Evolutionary conservation across 164 flowering plant genomes (phyloP).

Genomic region (Aristolochia fimbriata): DNA sequence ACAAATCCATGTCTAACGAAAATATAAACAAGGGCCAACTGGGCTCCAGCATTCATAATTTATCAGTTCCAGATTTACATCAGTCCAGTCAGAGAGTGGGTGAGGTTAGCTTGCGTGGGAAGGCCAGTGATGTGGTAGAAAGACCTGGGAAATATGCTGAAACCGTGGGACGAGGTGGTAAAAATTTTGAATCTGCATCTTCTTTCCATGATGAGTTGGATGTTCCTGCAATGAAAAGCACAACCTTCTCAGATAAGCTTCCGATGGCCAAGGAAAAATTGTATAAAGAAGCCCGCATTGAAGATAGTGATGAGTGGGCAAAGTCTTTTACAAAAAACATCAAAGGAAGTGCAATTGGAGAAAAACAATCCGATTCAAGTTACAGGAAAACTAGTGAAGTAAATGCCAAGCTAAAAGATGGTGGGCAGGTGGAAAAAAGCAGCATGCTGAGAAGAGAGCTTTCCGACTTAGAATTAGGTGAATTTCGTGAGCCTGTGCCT

Average conservation of each 20-base stretch:
- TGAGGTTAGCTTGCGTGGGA: constrained; percentile 23
- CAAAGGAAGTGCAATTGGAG: constrained; percentile 30
- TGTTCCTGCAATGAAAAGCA: constrained; percentile 11
- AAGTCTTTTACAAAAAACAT: constrained; percentile 27
- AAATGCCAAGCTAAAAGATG: constrained; percentile 30
- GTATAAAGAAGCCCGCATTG: constrained; percentile 30
- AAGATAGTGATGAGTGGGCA: constrained; percentile 25
- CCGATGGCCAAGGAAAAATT: constrained; percentile 27
- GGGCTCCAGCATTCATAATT: background rate
- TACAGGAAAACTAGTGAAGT: constrained; percentile 36
- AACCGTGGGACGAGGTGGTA: constrained; percentile 22
- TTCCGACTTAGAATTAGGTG: constrained; percentile 94
- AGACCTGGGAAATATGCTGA: constrained; percentile 29
- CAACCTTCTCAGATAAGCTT: constrained; percentile 19
- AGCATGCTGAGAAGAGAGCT: constrained; percentile 53
- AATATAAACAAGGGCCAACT: background rate
- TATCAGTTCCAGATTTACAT: constrained; percentile 22
- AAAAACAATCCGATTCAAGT: constrained; percentile 27
- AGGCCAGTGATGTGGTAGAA: constrained; percentile 25
- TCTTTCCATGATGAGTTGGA: constrained; percentile 11
- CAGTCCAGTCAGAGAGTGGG: constrained; percentile 26
- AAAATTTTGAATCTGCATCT: constrained; percentile 27
- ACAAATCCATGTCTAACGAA: constrained; percentile 17
- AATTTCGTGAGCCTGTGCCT: constrained; percentile 65
- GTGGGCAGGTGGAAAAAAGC: constrained; percentile 22